Evolutionary conservation across 148 eudicot genomes (phyloP), one percentile per base, ranked within the genome.

Genomic region (Fagopyrum tataricum): DNA sequence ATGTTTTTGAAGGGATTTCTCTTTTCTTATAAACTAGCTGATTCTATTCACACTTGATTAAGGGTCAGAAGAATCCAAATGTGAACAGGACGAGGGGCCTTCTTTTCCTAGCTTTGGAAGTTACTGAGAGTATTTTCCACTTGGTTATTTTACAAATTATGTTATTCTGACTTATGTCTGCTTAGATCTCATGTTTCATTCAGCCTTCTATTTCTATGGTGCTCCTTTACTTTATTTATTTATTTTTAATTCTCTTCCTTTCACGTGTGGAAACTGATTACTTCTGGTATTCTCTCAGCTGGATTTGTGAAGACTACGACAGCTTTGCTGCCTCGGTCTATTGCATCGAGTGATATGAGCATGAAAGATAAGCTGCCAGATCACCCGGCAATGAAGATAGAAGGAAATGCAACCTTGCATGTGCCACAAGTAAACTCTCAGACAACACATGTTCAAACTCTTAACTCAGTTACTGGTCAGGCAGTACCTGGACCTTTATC

Each of bases 301-400:
- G 82, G 83, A 58, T 58, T 58, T 58, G 64, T 21, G 64, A 58
- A 58, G 37, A 20, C 64, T 58, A 58, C 64, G 15, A 7, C 71
- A 37, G 21, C 86, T 49, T 77, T 83, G 74, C 93, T 84, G 75
- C 76, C 88, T 72, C 93, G 78, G 68, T 49, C 93, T 76, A 62
- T 83, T 21, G 41, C 78, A 52, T 70, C 79, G 40, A 78, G 78
- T 76, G 82, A 88, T 80, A 64, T 39, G 74, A 90, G 80, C 74
- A 62, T 84, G 64, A 84, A 84, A 43, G 79, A 79, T 69, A 84
- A 80, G 86, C 70, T 77, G 67, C 78, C 82, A 26, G 79, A 44
- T 21, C 89, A 81, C 72, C 62, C 53, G 67, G 73, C 83, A 71
- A 75, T 72, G 18, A 86, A 81, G 78, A 67, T 73, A 59, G 90